These are phyloP conservation scores for Pleurotus pulmonarius DNA, from an alignment of 768 basidiomycete species.

Conservation along the genomic window DNA sequence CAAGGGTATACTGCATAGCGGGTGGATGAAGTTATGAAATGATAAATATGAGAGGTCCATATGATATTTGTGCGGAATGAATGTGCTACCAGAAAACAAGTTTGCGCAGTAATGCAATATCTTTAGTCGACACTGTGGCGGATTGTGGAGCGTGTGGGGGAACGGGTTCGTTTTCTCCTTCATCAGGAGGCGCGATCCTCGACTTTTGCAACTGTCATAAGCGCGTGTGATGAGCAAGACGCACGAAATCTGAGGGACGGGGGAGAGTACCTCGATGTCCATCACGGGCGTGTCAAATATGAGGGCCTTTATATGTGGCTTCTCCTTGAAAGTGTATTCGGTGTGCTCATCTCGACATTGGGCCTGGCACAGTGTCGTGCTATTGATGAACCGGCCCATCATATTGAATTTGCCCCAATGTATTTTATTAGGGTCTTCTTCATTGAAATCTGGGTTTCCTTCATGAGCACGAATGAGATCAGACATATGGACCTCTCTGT, in stretches of 20 bases:
- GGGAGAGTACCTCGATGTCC: conserved; percentile 57
- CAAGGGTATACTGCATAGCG: background rate
- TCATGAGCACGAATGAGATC: conserved; percentile 87
- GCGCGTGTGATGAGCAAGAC: conserved; percentile 1
- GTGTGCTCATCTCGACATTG: conserved; percentile 54
- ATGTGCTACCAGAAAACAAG: conserved; percentile 39
- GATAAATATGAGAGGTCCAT: conserved; percentile 11
- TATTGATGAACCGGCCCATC: conserved; percentile 83
- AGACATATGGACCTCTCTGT: conserved; percentile 88
- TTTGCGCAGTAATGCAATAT: conserved; percentile 45
- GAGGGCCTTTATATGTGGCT: conserved; percentile 49
- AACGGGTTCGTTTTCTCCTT: conserved; percentile 31
- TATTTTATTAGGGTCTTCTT: conserved; percentile 64
- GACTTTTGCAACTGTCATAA: conserved; percentile 58
- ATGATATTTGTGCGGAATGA: background rate
- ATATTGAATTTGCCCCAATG: conserved; percentile 97
- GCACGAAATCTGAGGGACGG: background rate
- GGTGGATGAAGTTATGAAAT: conserved; percentile 5
- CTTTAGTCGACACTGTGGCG: conserved; percentile 26
- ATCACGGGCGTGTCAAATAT: conserved; percentile 58
- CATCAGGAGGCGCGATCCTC: conserved; percentile 52
- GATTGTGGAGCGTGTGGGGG: conserved; percentile 16
- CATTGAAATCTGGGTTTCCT: conserved; percentile 71
- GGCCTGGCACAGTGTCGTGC: conserved; percentile 73
- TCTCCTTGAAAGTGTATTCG: conserved; percentile 63